Conservation (phyloP, 441 rosid species). For the Populus hybrid region DNA sequence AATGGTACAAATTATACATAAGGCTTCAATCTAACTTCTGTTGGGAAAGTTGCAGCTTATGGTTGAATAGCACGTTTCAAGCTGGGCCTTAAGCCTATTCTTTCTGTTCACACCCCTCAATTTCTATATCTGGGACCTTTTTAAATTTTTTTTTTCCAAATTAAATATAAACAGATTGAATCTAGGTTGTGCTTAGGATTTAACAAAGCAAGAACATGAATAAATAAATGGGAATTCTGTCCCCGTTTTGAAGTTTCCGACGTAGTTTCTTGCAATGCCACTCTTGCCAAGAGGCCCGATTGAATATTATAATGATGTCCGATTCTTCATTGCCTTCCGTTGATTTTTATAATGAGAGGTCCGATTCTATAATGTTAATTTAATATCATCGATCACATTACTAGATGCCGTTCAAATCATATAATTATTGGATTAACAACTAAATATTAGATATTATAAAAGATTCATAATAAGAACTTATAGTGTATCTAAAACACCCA, state of each 20-base stretch:
- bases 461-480: not conserved
- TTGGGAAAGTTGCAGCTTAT: no score
- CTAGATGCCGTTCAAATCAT: not conserved
- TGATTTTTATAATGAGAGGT: not conserved
- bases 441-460: no score
- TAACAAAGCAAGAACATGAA: not conserved
- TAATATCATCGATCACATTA: no score
- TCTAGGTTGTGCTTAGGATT: not conserved
- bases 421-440: not conserved
- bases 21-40: no score
- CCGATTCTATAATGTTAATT: not conserved
- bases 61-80: no score
- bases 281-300: not conserved
- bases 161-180: no score
- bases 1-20: no score
- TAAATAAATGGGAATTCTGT: not conserved
- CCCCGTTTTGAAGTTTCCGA: not conserved
- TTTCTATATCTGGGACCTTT: no score
- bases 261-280: not conserved
- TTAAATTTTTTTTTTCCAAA: no score
- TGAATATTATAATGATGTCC: not conserved
- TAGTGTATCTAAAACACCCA: not conserved
- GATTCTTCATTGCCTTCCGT: not conserved
- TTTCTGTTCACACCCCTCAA: no score
- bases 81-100: no score